phyloP scores from a whole-genome alignment of 73 alveolate species.

The Paramecium bursaria region DNA sequence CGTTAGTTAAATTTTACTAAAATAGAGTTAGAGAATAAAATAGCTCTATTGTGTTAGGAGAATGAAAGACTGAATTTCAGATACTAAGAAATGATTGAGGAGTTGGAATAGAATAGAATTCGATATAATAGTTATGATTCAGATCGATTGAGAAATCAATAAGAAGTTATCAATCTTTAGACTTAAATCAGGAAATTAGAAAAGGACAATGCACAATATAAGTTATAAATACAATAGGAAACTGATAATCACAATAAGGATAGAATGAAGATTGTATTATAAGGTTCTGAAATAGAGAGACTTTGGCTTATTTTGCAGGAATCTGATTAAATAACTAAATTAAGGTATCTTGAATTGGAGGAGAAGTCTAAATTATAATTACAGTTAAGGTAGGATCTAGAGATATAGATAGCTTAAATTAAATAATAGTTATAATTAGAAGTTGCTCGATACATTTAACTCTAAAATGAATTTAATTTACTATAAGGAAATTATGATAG shows the following conservation, averaged over 20 bases:
- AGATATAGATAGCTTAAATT: too few relatives aligned
- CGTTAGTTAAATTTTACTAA: neutral
- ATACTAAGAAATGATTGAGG: too few relatives aligned
- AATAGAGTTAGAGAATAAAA: conserved; percentile 39
- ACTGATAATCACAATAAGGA: neutral
- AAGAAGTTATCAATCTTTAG: neutral
- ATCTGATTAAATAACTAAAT: neutral
- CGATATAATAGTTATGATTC: too few relatives aligned
- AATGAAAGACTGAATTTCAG: conserved; percentile 22
- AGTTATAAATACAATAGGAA: conserved; percentile 1
- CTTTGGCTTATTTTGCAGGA: neutral
- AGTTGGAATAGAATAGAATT: too few relatives aligned
- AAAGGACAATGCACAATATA: neutral
- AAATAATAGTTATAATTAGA: neutral
- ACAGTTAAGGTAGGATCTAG: neutral
- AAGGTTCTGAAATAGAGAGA: conserved; percentile 53
- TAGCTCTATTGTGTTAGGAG: conserved; percentile 17
- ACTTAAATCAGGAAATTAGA: neutral
- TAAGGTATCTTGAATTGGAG: neutral
- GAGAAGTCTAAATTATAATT: neutral
- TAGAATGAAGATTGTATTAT: conserved; percentile 1
- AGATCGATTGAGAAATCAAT: neutral
- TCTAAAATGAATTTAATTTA: neutral
- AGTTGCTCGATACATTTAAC: neutral
- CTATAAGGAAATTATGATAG: neutral